Evolutionary conservation across 306 rosid genomes (phyloP), one percentile per base, ranked within the genome.

Genomic region (Styphnolobium japonicum): DNA sequence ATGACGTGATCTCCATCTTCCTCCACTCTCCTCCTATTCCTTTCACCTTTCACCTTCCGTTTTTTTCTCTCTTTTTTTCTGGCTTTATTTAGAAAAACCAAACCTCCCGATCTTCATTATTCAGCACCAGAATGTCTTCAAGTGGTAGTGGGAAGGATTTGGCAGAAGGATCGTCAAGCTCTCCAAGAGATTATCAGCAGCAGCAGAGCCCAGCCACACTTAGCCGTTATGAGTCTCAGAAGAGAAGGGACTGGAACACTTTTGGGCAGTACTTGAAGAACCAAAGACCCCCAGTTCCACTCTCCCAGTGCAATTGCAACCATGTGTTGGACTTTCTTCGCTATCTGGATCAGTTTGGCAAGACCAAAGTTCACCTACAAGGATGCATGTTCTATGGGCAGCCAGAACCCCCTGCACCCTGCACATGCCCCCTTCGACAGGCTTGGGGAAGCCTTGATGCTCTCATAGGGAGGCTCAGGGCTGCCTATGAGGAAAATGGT

Each of bases 371-470:
- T 67, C 99, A 96, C 67, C 71, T 89, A 12, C 98, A 90, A 67
- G 98, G 98, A 2, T 96, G 99, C 76, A 90, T 93, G 89, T 96
- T 93, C 70, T 96, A 79, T 43, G 99, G 99, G 3, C 96, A 89
- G 55, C 98, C 99, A 0, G 99, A 96, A 75, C 99, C 99, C 0
- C 99, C 99, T 1, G 96, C 98, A 6, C 99, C 99, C 2, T 96
- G 99, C 64, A 88, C 99, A 2, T 96, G 99, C 73, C 99, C 99
- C 0, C 90, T 96, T 2, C 76, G 98, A 11, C 99, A 96, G 55
- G 99, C 99, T 34, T 96, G 99, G 99, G 99, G 99, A 0, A 93
- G 98, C 86, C 97, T 96, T 15, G 99, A 96, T 65, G 98, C 99
- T 3, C 96, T 96, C 31, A 96, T 96, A 57, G 99, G 99, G 12